Evolutionary conservation across 805 yeast species (phyloP).

Genomic region (Candida sanyiensis): DNA sequence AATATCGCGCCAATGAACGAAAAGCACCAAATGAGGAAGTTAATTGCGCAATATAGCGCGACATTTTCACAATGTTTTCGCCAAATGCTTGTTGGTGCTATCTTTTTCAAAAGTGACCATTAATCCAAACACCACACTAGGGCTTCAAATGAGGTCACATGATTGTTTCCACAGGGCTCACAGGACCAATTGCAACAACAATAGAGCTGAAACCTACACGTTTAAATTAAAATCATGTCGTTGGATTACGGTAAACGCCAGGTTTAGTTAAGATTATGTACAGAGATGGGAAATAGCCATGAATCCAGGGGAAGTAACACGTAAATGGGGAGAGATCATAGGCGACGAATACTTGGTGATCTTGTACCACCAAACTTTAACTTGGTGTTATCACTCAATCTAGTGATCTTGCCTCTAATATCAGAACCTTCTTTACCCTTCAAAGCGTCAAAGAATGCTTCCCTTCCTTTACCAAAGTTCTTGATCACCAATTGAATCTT

Average conservation of each 20-base stretch:
- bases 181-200: too few species aligned
- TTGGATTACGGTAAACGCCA: neutral
- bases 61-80: too few species aligned
- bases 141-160: neutral
- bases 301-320: neutral
- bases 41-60: neutral
- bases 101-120: neutral
- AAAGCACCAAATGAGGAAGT: neutral
- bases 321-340: constrained; percentile 29
- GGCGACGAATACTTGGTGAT: constrained; percentile 75
- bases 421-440: constrained; percentile 82
- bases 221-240: neutral
- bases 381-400: constrained; percentile 73
- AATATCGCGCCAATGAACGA: neutral
- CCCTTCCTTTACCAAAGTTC: constrained; percentile 86
- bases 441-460: constrained; percentile 77
- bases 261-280: neutral
- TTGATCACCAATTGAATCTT: constrained; percentile 72
- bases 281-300: neutral
- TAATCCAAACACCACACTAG: constrained; percentile 3
- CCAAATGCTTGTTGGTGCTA: too few species aligned
- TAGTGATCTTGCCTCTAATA: constrained; percentile 59
- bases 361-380: constrained; percentile 91
- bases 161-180: neutral
- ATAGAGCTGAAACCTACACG: too few species aligned